Base-by-base conservation (phyloP, 805 yeast species). In the Saccharomycopsis capsularis region DNA sequence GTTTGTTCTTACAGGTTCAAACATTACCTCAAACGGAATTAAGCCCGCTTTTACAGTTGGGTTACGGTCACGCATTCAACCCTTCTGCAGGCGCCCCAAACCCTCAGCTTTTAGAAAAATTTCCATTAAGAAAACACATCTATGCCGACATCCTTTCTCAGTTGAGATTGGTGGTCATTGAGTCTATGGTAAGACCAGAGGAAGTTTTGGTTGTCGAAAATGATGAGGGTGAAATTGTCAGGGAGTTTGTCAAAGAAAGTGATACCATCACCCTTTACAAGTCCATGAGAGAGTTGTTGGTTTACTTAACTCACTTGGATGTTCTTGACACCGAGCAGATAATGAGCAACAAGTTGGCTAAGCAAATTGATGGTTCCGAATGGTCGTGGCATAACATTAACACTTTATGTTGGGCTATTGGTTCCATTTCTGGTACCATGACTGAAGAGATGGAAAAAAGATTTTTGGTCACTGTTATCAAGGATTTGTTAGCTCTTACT, bases 301-400 rank as follows among this genome's bases (percentile, higher is more conserved):
- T 93, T 47, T 93, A 88, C 65, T 74, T 93, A 63, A 93, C 99
- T 4, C 99, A 93, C 66, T 76, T 93, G 65, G 93, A 93, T 64
- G 97, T 93, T 38, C 77, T 82, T 53, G 95, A 93, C 66, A 93
- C 97, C 7, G 96, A 93, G 62, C 79, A 79, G 55, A 91, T 93
- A 60, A 89, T 93, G 97, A 83, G 82, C 50, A 87, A 83, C 51
- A 93, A 93, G 68, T 75, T 93, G 57, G 86, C 93, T 15, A 79
- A 85, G 60, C 99, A 93, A 70, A 81, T 91, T 46, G 98, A 93
- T 66, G 98, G 95, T 40, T 75, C 86, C 48, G 99, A 93, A 69
- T 93, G 99, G 99, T 90, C 97, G 25, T 93, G 99, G 98, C 95
- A 89, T 64, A 91, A 91, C 63, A 84, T 93, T 60, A 93, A 93